phyloP scores from a whole-genome alignment of 225 moss, liverwort and hornwort species.

The Polytrichum formosum region DNA sequence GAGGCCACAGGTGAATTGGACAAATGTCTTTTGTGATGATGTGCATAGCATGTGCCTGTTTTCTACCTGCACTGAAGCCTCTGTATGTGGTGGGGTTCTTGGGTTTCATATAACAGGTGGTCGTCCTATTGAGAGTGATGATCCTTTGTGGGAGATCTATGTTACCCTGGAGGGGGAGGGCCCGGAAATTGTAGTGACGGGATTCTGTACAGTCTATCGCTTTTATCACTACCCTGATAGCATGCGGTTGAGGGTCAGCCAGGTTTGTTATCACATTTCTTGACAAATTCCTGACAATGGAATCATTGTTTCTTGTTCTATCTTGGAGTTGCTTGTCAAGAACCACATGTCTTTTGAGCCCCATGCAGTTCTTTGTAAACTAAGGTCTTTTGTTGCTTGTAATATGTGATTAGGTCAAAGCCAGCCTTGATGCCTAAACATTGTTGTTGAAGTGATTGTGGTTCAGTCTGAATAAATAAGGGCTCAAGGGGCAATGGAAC shows the following conservation, averaged over 20 bases:
- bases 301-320: no score
- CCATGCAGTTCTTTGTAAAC: no score
- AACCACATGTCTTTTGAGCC: no score
- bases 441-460: no score
- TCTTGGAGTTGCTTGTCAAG: no score
- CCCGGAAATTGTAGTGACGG: conserved; percentile 51
- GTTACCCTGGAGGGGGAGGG: conserved; percentile 72
- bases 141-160: conserved; percentile 88
- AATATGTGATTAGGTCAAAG: no score
- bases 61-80: background rate
- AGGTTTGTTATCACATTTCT: conserved; percentile 38
- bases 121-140: conserved; percentile 67
- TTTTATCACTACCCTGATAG: conserved; percentile 94
- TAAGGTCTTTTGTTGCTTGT: no score
- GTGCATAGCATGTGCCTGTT: background rate
- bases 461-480: no score
- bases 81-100: background rate
- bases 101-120: conserved; percentile 28
- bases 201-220: conserved; percentile 83
- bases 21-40: no score
- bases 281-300: no score
- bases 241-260: conserved; percentile 84
- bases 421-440: no score
- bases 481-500: no score
- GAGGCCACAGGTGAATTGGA: background rate